A percentile compares a stretch with the other conserved stretches of the same genome.
Conservation (phyloP, 768 basidiomycete species). For the Cantharellus anzutake region DNA sequence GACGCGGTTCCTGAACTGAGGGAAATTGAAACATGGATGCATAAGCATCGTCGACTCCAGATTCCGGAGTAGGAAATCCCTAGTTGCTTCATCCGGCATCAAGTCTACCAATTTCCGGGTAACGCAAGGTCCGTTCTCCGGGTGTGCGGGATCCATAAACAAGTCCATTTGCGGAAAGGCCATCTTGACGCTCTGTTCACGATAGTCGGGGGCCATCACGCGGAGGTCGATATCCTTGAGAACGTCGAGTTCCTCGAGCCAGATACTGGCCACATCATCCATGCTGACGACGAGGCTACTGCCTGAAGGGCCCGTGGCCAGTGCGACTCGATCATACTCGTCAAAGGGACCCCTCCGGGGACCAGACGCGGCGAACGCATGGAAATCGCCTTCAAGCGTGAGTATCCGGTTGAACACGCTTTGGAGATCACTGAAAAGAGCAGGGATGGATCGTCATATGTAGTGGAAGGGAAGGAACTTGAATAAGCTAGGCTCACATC, state of each 20-base stretch:
- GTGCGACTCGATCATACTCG: conserved; percentile 22
- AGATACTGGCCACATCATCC: conserved; percentile 39
- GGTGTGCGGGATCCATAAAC: not conserved
- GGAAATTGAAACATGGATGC: conserved; percentile 32
- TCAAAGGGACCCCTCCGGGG: not conserved
- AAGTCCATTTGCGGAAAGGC: conserved; percentile 16
- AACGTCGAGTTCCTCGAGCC: conserved; percentile 36
- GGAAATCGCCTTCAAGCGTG: conserved; percentile 33
- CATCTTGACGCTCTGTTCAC: not conserved
- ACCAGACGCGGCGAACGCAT: not conserved
- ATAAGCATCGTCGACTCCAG: conserved; percentile 27
- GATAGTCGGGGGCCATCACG: not conserved
- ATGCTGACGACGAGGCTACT: conserved; percentile 34
- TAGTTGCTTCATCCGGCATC: conserved; percentile 22
- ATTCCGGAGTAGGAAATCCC: conserved; percentile 22
- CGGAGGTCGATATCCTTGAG: conserved; percentile 9
- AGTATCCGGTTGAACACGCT: conserved; percentile 66
- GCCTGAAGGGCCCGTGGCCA: conserved; percentile 22
- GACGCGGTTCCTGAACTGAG: conserved; percentile 26
- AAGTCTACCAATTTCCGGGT: conserved; percentile 21
- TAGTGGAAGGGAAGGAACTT: not conserved
- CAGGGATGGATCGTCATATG: not conserved
- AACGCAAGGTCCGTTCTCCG: conserved; percentile 16
- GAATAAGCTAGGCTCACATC: conserved; percentile 30
- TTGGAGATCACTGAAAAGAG: conserved; percentile 42